phyloP scores from a whole-genome alignment of 352 stramenopile species.

The Thraustochytrium striatum region DNA sequence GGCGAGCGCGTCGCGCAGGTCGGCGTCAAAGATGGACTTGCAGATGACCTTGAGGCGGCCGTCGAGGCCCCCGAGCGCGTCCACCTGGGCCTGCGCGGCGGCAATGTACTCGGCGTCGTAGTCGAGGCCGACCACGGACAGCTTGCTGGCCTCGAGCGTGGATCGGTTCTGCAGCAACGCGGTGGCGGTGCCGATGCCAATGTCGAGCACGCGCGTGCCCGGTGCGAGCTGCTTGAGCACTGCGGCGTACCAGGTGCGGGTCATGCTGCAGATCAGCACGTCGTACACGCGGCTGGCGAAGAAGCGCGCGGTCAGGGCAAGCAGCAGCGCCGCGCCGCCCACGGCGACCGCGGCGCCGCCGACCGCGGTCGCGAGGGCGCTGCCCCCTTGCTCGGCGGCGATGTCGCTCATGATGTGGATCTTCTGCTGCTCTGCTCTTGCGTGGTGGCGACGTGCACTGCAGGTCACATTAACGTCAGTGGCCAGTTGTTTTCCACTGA shows the following conservation, averaged over 20 bases:
- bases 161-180: conserved; percentile 66
- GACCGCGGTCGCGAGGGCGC: too few relatives aligned
- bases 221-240: conserved; percentile 66
- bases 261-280: conserved; percentile 74
- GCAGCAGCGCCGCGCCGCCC: conserved; percentile 28
- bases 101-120: conserved; percentile 78
- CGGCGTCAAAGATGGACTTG: conserved; percentile 73
- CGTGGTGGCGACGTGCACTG: too few relatives aligned
- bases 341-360: background rate
- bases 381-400: too few relatives aligned
- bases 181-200: conserved; percentile 77
- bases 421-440: too few relatives aligned
- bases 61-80: conserved; percentile 55
- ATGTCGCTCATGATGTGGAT: too few relatives aligned
- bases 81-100: conserved; percentile 63
- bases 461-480: too few relatives aligned
- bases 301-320: conserved; percentile 65
- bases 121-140: conserved; percentile 77
- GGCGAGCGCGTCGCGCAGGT: background rate
- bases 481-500: too few relatives aligned
- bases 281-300: conserved; percentile 76
- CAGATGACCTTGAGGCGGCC: conserved; percentile 64
- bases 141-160: conserved; percentile 65
- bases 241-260: conserved; percentile 76
- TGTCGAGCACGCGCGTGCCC: conserved; percentile 70